phyloP scores from a whole-genome alignment of 2,329 filamentous ascomycete species.

The Clarireedia paspali region DNA sequence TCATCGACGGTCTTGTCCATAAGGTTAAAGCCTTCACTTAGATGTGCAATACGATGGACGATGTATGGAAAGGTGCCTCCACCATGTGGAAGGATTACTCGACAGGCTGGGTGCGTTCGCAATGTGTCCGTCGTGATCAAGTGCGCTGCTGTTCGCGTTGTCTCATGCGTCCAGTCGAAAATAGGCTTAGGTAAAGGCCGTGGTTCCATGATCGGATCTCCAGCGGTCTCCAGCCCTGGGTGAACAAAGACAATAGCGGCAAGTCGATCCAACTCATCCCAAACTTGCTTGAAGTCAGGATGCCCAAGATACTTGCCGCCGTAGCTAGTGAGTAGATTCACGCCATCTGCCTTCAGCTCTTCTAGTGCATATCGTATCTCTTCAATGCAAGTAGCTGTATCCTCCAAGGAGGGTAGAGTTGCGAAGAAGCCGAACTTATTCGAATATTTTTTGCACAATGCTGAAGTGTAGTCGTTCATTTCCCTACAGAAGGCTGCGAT shows the following conservation, averaged over 20 bases:
- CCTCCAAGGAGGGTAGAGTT: conserved; percentile 8
- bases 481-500: too few species aligned
- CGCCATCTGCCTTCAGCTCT: conserved; percentile 24
- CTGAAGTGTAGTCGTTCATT: too few species aligned
- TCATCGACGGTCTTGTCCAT: conserved; percentile 1
- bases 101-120: background rate
- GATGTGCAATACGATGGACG: too few species aligned
- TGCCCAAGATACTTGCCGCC: background rate
- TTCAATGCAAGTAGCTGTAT: conserved; percentile 25
- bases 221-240: background rate
- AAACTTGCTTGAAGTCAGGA: background rate
- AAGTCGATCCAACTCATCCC: background rate
- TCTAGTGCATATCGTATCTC: conserved; percentile 37
- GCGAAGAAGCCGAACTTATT: too few species aligned
- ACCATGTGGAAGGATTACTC: conserved; percentile 1
- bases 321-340: background rate
- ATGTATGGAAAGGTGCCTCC: conserved; percentile 2
- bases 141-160: conserved; percentile 2
- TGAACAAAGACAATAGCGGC: background rate
- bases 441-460: too few species aligned
- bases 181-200: background rate
- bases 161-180: conserved; percentile 2
- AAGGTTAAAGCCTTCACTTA: too few species aligned
- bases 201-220: background rate
- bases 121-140: background rate